Evolutionary conservation across 2,329 filamentous ascomycete species (phyloP), one percentile per base, ranked within the genome.

Genomic region (Xylaria polymorpha): DNA sequence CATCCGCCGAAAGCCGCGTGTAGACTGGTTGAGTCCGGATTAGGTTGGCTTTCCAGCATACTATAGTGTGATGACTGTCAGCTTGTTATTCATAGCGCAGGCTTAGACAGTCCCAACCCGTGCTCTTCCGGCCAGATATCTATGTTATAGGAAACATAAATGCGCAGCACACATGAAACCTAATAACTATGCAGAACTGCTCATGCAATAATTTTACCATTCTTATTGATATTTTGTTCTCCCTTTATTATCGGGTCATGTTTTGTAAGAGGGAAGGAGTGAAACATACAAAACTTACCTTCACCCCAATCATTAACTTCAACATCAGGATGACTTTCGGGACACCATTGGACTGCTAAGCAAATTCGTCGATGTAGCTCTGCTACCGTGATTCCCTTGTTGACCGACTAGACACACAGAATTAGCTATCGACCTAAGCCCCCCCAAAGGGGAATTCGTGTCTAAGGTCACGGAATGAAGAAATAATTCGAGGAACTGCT

Each of bases 311-410:
- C 4, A 29, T 39, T 9, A 18, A 2, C 58, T 14, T 60, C 25
- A 14, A 2, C 7, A 1, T 66, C 12, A n/a, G 63, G 41, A 25
- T 37, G 8, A 0, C 55, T 5, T 3, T 32, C 1, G 14, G 51
- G 39, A 3, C 48, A 43, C 57, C 50, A 69, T 20, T 69, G 67
- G 10, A 60, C 62, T 2, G 41, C 64, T 25, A 67, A 53, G 20
- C 67, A 69, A 39, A 69, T 69, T 53, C 20, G 25, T 14, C 67
- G 64, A 22, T 69, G 67, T 9, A 69, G 46, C n/a, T 69, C 67
- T 18, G 67, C 32, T 3, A 67, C 43, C 1, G 67, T 63, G 12
- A 69, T 69, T 1, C 67, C 67, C 14, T 67, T 32, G 18, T 67
- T 60, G 1, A 67, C 50, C 5, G 20, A 55, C 50, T 53, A 25